Percentiles rank a stretch among this genome's conserved stretches.
Evolutionary conservation across 805 yeast genomes (phyloP).

Genomic region (Zygoascus bituminiphila): DNA sequence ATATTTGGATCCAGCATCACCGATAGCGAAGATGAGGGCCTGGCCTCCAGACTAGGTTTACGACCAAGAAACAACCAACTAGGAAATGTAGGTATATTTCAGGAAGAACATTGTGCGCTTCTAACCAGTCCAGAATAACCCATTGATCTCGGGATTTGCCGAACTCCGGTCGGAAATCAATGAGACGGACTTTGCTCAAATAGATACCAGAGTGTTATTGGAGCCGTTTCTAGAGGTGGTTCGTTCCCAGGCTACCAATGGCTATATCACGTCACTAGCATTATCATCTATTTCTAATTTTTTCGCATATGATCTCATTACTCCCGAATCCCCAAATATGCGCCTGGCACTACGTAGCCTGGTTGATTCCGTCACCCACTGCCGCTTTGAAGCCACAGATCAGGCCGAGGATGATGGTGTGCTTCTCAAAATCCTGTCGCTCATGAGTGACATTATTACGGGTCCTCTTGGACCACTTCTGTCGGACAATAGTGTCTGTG

Average conservation of each 20-base stretch:
- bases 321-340: constrained; percentile 44
- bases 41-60: constrained; percentile 30
- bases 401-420: constrained; percentile 90
- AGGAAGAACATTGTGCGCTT: too few relatives aligned
- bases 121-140: constrained; percentile 38
- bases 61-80: constrained; percentile 10
- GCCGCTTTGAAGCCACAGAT: constrained; percentile 92
- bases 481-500: constrained; percentile 76
- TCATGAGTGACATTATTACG: constrained; percentile 58
- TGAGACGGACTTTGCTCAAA: constrained; percentile 40
- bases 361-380: constrained; percentile 74
- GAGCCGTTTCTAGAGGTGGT: constrained; percentile 84
- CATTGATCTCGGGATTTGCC: constrained; percentile 69
- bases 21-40: constrained; percentile 35
- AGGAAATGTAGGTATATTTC: not conserved
- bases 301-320: constrained; percentile 60
- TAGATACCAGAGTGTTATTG: constrained; percentile 65
- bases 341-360: constrained; percentile 54
- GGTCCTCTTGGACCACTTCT: constrained; percentile 59
- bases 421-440: constrained; percentile 66
- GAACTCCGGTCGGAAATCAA: constrained; percentile 66
- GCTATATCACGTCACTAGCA: constrained; percentile 76
- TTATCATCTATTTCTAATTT: constrained; percentile 68
- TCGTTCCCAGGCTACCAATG: constrained; percentile 77
- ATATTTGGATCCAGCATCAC: constrained; percentile 47